Evolutionary conservation across 2,329 filamentous ascomycete genomes (phyloP).

Genomic region (Cladosporium sphaerospermum): DNA sequence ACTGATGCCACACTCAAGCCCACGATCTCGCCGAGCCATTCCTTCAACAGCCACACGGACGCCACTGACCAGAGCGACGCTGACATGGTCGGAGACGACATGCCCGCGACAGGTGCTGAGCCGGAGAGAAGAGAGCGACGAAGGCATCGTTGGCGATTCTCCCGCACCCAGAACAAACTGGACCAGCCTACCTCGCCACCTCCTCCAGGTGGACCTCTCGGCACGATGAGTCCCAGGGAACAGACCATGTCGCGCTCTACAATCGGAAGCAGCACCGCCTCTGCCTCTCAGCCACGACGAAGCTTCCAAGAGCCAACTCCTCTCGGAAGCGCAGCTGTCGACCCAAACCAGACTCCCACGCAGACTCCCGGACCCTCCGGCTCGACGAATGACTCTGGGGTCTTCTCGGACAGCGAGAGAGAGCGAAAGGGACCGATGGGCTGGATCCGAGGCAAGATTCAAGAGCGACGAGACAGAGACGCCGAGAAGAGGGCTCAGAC

Average conservation of each 20-base stretch:
- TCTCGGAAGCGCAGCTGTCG: slow-evolving; percentile 17
- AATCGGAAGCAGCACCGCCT: slow-evolving; percentile 24
- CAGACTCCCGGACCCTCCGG: slow-evolving; percentile 12
- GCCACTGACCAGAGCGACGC: slow-evolving; percentile 76
- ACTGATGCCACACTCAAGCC: slow-evolving; percentile 53
- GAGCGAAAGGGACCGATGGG: slow-evolving; percentile 57
- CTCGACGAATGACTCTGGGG: slow-evolving; percentile 19
- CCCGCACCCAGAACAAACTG: slow-evolving; percentile 32
- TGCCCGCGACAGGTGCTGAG: slow-evolving; percentile 17
- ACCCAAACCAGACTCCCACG: slow-evolving; percentile 13
- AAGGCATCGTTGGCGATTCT: slow-evolving; percentile 68
- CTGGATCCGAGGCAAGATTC: slow-evolving; percentile 60
- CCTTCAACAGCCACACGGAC: slow-evolving; percentile 63
- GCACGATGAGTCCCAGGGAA: slow-evolving; percentile 25
- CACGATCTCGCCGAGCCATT: slow-evolving; percentile 67
- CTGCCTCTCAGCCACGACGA: slow-evolving; percentile 18
- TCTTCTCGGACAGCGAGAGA: slow-evolving; percentile 33
- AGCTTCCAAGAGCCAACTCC: slow-evolving; percentile 27
- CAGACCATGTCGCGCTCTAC: slow-evolving; percentile 28
- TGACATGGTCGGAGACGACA: slow-evolving; percentile 62
- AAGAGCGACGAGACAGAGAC: slow-evolving; percentile 51
- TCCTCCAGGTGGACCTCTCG: slow-evolving; percentile 17
- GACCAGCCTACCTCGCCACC: slow-evolving; percentile 21
- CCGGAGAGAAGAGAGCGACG: slow-evolving; percentile 54
- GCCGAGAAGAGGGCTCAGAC: slow-evolving; percentile 41